A percentile compares a stretch with the other conserved stretches of the same genome.
Conservation (phyloP, 164 flowering plant genomes). For the Liriodendron chinense region DNA sequence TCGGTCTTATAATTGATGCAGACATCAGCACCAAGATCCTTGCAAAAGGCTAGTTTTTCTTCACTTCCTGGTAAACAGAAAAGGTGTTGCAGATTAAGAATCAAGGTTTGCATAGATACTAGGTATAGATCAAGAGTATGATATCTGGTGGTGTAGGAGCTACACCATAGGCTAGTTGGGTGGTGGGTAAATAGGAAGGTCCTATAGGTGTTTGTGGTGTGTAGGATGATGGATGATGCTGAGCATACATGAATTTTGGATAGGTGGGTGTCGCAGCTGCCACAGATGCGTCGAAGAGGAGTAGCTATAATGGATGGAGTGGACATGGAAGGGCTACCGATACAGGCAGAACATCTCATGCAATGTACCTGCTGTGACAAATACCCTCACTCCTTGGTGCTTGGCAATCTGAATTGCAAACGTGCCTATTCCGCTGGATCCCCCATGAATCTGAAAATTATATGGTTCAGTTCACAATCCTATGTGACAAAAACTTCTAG, state of each 20-base stretch:
- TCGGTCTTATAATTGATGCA: constrained; percentile 94
- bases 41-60: constrained; percentile 73
- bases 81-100: not conserved
- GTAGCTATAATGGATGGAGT: too few species aligned
- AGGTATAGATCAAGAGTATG: not conserved
- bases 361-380: constrained; percentile 79
- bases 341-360: not conserved
- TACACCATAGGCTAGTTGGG: too few species aligned
- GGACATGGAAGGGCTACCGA: too few species aligned
- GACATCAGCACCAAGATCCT: constrained; percentile 89
- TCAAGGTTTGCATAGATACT: not conserved
- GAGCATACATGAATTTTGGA: too few species aligned
- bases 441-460: constrained; percentile 76
- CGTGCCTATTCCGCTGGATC: constrained; percentile 95
- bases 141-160: too few species aligned
- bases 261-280: too few species aligned
- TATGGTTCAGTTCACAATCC: not conserved
- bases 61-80: constrained; percentile 54
- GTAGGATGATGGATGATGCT: too few species aligned
- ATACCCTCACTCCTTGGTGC: constrained; percentile 60
- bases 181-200: too few species aligned
- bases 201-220: too few species aligned
- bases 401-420: constrained; percentile 95
- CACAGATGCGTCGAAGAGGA: too few species aligned
- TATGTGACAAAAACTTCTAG: too few species aligned